These are phyloP conservation scores for Cryptococcus jaspeensis DNA, from an alignment of 1,284 basidiomycete species.

Conservation along the genomic window DNA sequence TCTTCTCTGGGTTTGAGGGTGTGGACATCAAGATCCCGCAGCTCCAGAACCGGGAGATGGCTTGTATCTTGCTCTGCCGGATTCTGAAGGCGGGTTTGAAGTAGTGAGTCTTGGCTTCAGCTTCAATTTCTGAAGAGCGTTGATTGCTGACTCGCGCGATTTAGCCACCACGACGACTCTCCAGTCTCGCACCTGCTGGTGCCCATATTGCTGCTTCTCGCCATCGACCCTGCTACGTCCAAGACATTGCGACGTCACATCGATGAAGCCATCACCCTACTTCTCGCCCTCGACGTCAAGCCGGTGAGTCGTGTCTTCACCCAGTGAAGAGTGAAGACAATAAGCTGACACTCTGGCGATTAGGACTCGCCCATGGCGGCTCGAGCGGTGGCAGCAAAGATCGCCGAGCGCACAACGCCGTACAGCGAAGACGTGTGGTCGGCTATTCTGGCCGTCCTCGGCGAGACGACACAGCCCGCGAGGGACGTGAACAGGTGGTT, in stretches of 20 bases:
- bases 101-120: too few species aligned
- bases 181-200: neutral
- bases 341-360: neutral
- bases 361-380: neutral
- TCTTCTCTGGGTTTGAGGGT: neutral
- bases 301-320: neutral
- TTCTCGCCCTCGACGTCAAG: neutral
- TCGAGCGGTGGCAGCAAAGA: slow-evolving; percentile 1
- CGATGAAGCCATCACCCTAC: neutral
- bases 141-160: neutral
- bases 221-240: slow-evolving; percentile 11
- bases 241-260: slow-evolving; percentile 5
- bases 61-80: slow-evolving; percentile 5
- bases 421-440: slow-evolving; percentile 8
- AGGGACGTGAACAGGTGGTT: slow-evolving; percentile 21
- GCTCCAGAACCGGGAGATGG: neutral
- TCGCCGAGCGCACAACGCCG: slow-evolving; percentile 1
- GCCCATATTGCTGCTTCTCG: slow-evolving; percentile 12
- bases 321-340: neutral
- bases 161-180: neutral
- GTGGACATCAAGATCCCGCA: neutral
- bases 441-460: slow-evolving; percentile 18
- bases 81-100: neutral
- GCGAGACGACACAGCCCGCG: slow-evolving; percentile 8
- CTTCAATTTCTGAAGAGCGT: neutral